Evolutionary conservation across 2,329 filamentous ascomycete genomes (phyloP).

Genomic region (Fusarium chaquense): DNA sequence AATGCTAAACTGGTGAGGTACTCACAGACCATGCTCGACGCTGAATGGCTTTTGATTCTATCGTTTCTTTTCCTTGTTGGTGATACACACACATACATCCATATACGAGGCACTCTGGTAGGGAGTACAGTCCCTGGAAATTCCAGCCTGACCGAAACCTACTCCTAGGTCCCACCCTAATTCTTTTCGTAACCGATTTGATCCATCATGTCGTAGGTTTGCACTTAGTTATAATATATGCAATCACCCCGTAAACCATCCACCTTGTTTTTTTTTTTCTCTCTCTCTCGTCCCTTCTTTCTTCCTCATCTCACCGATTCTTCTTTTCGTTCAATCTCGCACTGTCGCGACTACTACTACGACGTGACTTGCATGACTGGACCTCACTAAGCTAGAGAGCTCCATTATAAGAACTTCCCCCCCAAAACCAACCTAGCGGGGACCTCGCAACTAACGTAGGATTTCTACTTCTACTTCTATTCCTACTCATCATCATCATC

Average conservation of each 20-base stretch:
- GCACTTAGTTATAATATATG: slow-evolving; percentile 40
- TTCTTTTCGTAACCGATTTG: slow-evolving; percentile 30
- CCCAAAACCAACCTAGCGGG: slow-evolving; percentile 9
- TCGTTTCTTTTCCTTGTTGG: slow-evolving; percentile 3
- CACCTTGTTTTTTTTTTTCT: slow-evolving; percentile 26
- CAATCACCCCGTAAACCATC: slow-evolving; percentile 39
- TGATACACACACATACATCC: slow-evolving; percentile 4
- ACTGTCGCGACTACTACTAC: slow-evolving; percentile 3
- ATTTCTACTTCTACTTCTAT: background rate
- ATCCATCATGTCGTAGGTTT: slow-evolving; percentile 22
- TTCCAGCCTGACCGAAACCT: background rate
- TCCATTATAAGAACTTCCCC: slow-evolving; percentile 8
- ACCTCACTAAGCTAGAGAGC: slow-evolving; percentile 22
- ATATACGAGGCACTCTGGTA: slow-evolving; percentile 1
- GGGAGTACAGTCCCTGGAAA: slow-evolving; percentile 18
- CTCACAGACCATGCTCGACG: slow-evolving; percentile 41
- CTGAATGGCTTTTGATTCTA: slow-evolving; percentile 32
- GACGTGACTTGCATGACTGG: slow-evolving; percentile 30
- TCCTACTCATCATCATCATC: background rate
- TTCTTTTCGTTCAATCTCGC: background rate
- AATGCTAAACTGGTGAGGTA: slow-evolving; percentile 28
- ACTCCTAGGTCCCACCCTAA: slow-evolving; percentile 33
- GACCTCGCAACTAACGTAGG: slow-evolving; percentile 11
- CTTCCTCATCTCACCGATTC: slow-evolving; percentile 20
- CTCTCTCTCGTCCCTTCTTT: slow-evolving; percentile 15